Evolutionary conservation across 2,329 filamentous ascomycete genomes (phyloP).

Genomic region (Clathrospora elynae): DNA sequence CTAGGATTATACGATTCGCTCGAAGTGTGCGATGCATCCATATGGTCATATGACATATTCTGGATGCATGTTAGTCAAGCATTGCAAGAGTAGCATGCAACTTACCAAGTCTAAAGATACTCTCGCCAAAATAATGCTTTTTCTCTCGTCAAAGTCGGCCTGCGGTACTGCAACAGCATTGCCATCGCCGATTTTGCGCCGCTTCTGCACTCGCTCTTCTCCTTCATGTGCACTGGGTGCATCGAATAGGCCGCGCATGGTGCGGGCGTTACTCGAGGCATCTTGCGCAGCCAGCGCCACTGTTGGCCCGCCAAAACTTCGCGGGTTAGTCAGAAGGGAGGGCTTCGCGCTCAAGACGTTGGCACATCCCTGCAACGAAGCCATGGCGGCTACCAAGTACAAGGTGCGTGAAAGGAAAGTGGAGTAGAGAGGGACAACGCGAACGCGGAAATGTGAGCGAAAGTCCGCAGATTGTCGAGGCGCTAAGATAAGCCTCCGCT

Average conservation of each 20-base stretch:
- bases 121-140: conserved; percentile 39
- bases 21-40: neutral
- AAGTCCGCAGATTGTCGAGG: conserved; percentile 16
- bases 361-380: conserved; percentile 23
- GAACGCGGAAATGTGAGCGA: conserved; percentile 14
- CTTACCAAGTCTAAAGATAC: conserved; percentile 36
- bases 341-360: conserved; percentile 17
- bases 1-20: conserved; percentile 10
- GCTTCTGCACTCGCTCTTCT: conserved; percentile 33
- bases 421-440: conserved; percentile 5
- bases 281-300: conserved; percentile 13
- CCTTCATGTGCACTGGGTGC: conserved; percentile 3
- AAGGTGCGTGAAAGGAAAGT: conserved; percentile 2
- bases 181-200: conserved; percentile 31
- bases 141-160: conserved; percentile 17
- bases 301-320: neutral
- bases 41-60: conserved; percentile 9
- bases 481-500: conserved; percentile 26
- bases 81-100: neutral
- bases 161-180: conserved; percentile 2
- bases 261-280: conserved; percentile 15
- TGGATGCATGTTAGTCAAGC: conserved; percentile 11
- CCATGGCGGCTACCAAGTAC: conserved; percentile 18
- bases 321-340: neutral
- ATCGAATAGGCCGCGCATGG: conserved; percentile 26